Conservation (phyloP, 139 green algal genomes). For the Pycnococcus provasolii region DNA sequence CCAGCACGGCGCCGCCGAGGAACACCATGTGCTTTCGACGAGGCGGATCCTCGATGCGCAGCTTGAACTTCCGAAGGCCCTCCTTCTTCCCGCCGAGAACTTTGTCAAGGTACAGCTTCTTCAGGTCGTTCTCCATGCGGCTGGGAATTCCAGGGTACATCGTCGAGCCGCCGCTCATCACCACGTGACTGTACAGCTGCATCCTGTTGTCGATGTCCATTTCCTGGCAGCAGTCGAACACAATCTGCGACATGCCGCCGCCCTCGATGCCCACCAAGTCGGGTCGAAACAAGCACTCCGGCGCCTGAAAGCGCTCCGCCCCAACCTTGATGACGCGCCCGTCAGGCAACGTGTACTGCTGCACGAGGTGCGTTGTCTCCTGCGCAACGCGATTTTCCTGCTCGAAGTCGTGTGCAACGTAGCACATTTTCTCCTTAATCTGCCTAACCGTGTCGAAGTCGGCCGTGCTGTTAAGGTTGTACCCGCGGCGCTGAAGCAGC, state of each 20-base stretch:
- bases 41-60: slow-evolving; percentile 58
- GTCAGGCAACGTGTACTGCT: slow-evolving; percentile 66
- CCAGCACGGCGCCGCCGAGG: slow-evolving; percentile 58
- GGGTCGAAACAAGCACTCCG: slow-evolving; percentile 54
- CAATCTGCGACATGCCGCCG: slow-evolving; percentile 48
- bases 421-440: slow-evolving; percentile 70
- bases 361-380: slow-evolving; percentile 58
- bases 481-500: slow-evolving; percentile 52
- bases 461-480: slow-evolving; percentile 44
- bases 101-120: slow-evolving; percentile 19
- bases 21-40: slow-evolving; percentile 65
- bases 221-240: slow-evolving; percentile 67
- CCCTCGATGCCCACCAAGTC: slow-evolving; percentile 53
- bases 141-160: slow-evolving; percentile 61
- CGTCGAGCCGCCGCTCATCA: slow-evolving; percentile 59
- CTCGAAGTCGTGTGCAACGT: slow-evolving; percentile 50
- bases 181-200: slow-evolving; percentile 59
- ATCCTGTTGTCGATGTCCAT: slow-evolving; percentile 68
- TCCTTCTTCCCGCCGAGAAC: slow-evolving; percentile 35
- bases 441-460: slow-evolving; percentile 56
- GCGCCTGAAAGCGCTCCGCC: slow-evolving; percentile 59
- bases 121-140: slow-evolving; percentile 57
- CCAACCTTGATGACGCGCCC: slow-evolving; percentile 56
- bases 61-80: slow-evolving; percentile 39
- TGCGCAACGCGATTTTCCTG: slow-evolving; percentile 48